Evolutionary conservation across 1,139 yeast genomes (phyloP).

Genomic region (Hemisphaericaspora lyxosophila): DNA sequence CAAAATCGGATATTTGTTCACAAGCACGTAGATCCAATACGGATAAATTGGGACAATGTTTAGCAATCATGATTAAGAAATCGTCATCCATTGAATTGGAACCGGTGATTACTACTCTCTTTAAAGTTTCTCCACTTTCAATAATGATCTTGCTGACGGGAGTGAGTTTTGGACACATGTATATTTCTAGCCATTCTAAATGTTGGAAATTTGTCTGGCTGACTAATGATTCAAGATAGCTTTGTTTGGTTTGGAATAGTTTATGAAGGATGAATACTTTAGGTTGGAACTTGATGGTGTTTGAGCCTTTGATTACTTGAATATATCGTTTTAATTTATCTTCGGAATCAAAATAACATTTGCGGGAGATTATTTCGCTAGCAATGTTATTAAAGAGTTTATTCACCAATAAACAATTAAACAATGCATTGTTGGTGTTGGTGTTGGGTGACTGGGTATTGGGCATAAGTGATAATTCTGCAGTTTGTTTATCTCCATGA

Average conservation of each 20-base stretch:
- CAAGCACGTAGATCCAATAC: slow-evolving; percentile 83
- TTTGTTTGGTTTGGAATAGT: slow-evolving; percentile 33
- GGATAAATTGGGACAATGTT: slow-evolving; percentile 58
- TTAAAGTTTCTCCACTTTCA: slow-evolving; percentile 36
- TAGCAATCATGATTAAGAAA: slow-evolving; percentile 52
- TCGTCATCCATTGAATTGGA: slow-evolving; percentile 63
- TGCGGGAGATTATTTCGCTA: slow-evolving; percentile 51
- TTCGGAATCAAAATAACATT: slow-evolving; percentile 55
- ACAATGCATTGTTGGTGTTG: slow-evolving; percentile 28
- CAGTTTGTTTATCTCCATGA: slow-evolving; percentile 52
- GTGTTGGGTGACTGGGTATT: background rate
- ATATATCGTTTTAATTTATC: slow-evolving; percentile 34
- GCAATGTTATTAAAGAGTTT: slow-evolving; percentile 63
- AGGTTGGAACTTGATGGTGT: slow-evolving; percentile 23
- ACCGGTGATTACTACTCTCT: slow-evolving; percentile 72
- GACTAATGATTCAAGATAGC: slow-evolving; percentile 23
- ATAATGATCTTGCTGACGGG: slow-evolving; percentile 54
- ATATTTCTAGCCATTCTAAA: slow-evolving; percentile 71
- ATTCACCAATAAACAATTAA: slow-evolving; percentile 67
- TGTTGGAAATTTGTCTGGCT: slow-evolving; percentile 41
- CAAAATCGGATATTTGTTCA: slow-evolving; percentile 72
- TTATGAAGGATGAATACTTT: slow-evolving; percentile 36
- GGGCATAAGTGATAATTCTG: slow-evolving; percentile 51
- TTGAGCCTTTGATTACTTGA: slow-evolving; percentile 31
- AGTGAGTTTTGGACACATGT: slow-evolving; percentile 72